Evolutionary conservation across 805 yeast genomes (phyloP).

Genomic region (Starmerella bombi): DNA sequence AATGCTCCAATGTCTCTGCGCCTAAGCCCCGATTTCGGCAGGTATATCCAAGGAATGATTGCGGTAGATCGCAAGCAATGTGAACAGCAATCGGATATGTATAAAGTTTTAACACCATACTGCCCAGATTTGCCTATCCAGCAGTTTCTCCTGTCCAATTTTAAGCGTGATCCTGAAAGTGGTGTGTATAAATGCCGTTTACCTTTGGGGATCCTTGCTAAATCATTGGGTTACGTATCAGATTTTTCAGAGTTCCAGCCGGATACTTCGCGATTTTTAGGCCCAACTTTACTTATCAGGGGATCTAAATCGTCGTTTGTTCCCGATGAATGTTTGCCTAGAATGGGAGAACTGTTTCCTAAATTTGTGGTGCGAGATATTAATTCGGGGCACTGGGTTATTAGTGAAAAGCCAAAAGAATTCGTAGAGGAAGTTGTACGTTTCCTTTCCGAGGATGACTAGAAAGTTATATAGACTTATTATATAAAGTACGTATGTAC

Average conservation of each 20-base stretch:
- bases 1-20: constrained; percentile 71
- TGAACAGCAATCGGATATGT: constrained; percentile 51
- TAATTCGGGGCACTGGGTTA: constrained; percentile 87
- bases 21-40: constrained; percentile 46
- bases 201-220: constrained; percentile 58
- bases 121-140: constrained; percentile 50
- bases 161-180: constrained; percentile 33
- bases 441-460: constrained; percentile 37
- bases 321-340: constrained; percentile 66
- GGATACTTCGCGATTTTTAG: constrained; percentile 41
- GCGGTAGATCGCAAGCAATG: constrained; percentile 39
- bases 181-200: constrained; percentile 37
- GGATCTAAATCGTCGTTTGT: constrained; percentile 67
- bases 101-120: constrained; percentile 43
- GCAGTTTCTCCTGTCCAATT: constrained; percentile 65
- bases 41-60: constrained; percentile 51
- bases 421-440: constrained; percentile 51
- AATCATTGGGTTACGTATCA: constrained; percentile 52
- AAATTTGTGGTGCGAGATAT: constrained; percentile 58
- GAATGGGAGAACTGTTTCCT: constrained; percentile 69
- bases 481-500: neutral
- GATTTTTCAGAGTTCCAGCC: constrained; percentile 59
- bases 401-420: constrained; percentile 71
- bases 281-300: constrained; percentile 66
- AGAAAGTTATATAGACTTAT: neutral